Percentiles rank a stretch among this genome's conserved stretches.
These are phyloP conservation scores for Dictyostelium citrinum DNA, from an alignment of 78 protist species.

Conservation along the genomic window DNA sequence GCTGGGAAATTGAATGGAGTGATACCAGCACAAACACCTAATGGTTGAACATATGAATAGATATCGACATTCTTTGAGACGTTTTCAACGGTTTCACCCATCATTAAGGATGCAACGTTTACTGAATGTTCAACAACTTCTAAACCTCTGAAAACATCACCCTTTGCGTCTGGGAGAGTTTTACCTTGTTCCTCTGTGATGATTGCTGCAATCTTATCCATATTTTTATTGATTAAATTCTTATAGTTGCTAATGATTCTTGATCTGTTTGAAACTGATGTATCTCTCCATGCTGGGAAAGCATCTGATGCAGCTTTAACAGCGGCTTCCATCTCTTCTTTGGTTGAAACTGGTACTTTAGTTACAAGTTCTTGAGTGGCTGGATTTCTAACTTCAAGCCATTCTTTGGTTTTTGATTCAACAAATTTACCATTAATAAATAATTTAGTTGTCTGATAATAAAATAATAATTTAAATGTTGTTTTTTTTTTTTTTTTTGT, in stretches of 20 bases:
- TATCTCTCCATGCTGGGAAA: constrained; percentile 90
- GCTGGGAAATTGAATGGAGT: constrained; percentile 97
- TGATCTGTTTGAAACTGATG: constrained; percentile 87
- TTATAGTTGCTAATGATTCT: constrained; percentile 89
- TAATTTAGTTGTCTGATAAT: constrained; percentile 47
- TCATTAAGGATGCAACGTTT: constrained; percentile 80
- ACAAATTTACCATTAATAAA: constrained; percentile 92
- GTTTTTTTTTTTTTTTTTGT: neutral
- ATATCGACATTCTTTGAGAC: constrained; percentile 94
- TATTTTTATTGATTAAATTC: constrained; percentile 87
- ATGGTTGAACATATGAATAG: constrained; percentile 93
- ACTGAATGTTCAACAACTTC: constrained; percentile 96
- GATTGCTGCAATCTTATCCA: constrained; percentile 83
- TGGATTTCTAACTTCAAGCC: constrained; percentile 93
- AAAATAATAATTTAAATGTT: no score
- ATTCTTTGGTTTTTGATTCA: constrained; percentile 85
- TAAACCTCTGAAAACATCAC: constrained; percentile 92
- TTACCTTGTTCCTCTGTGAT: constrained; percentile 97
- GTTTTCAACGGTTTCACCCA: constrained; percentile 95
- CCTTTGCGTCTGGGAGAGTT: constrained; percentile 96
- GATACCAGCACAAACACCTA: constrained; percentile 98
- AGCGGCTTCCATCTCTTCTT: constrained; percentile 92
- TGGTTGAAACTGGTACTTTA: constrained; percentile 85
- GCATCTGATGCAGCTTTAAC: constrained; percentile 85
- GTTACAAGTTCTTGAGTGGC: constrained; percentile 91